These are phyloP conservation scores for Tricholoma matsutake DNA, from an alignment of 768 basidiomycete species.

Conservation along the genomic window DNA sequence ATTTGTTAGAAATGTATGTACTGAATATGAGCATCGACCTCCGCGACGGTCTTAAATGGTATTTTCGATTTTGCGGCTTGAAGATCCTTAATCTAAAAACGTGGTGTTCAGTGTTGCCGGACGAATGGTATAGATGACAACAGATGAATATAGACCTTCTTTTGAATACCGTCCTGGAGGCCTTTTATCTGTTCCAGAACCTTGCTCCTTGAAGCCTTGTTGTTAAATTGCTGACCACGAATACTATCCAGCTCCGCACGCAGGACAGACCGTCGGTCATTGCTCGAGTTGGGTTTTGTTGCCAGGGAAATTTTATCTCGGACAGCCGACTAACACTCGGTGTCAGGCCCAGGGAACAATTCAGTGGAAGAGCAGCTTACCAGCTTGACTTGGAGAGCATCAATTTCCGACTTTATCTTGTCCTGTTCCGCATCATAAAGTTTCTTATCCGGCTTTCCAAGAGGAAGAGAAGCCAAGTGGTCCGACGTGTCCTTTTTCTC, in stretches of 20 bases:
- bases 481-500: constrained; percentile 46
- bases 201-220: constrained; percentile 69
- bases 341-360: constrained; percentile 10
- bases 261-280: constrained; percentile 70
- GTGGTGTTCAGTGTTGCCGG: constrained; percentile 3
- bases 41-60: constrained; percentile 75
- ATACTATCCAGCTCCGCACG: constrained; percentile 80
- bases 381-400: constrained; percentile 72
- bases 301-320: constrained; percentile 72
- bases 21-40: constrained; percentile 87
- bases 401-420: constrained; percentile 79
- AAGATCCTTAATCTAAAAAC: constrained; percentile 74
- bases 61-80: constrained; percentile 77
- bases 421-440: constrained; percentile 85
- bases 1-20: constrained; percentile 35
- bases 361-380: constrained; percentile 45
- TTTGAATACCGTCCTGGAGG: constrained; percentile 72
- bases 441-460: constrained; percentile 80
- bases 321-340: constrained; percentile 50
- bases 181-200: constrained; percentile 75
- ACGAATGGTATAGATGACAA: neutral
- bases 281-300: constrained; percentile 57
- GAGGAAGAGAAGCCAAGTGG: constrained; percentile 28
- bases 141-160: constrained; percentile 57
- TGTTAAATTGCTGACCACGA: constrained; percentile 73